Conservation (phyloP, 768 basidiomycete genomes). For the Amyloporia xantha region DNA sequence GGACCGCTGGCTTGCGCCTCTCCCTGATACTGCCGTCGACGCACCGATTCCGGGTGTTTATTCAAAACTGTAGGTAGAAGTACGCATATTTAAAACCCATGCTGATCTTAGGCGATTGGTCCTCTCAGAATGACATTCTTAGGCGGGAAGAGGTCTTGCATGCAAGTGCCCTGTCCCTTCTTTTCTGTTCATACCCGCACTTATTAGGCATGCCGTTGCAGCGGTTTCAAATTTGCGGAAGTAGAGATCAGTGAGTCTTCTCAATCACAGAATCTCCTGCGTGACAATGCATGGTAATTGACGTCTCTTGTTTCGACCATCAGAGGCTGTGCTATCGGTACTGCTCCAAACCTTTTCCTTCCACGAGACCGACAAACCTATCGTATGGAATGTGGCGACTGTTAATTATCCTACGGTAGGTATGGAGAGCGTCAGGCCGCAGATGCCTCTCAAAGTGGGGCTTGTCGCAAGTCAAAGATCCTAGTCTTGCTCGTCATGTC, state of each 20-base stretch:
- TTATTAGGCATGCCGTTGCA: neutral
- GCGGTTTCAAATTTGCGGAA: slow-evolving; percentile 8
- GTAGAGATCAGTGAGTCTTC: slow-evolving; percentile 1
- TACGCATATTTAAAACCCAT: neutral
- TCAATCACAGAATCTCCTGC: no score
- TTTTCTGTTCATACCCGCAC: neutral
- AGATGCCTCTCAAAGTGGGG: neutral
- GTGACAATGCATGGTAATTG: neutral
- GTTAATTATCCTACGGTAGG: slow-evolving; percentile 4
- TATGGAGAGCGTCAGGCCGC: neutral
- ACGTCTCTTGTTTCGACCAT: neutral
- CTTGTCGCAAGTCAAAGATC: no score
- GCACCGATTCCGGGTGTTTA: slow-evolving; percentile 8
- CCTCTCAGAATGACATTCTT: slow-evolving; percentile 36
- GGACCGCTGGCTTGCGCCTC: slow-evolving; percentile 31
- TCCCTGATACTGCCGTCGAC: neutral
- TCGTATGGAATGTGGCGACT: slow-evolving; percentile 8
- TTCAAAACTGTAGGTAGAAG: slow-evolving; percentile 4
- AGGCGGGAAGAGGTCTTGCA: slow-evolving; percentile 38
- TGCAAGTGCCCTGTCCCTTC: slow-evolving; percentile 25
- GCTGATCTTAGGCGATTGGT: neutral
- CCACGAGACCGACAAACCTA: slow-evolving; percentile 7
- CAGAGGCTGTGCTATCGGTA: slow-evolving; percentile 8
- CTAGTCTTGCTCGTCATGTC: no score
- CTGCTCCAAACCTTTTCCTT: slow-evolving; percentile 14